phyloP scores from a whole-genome alignment of 73 alveolate genomes.

The Uronychia binucleata region DNA sequence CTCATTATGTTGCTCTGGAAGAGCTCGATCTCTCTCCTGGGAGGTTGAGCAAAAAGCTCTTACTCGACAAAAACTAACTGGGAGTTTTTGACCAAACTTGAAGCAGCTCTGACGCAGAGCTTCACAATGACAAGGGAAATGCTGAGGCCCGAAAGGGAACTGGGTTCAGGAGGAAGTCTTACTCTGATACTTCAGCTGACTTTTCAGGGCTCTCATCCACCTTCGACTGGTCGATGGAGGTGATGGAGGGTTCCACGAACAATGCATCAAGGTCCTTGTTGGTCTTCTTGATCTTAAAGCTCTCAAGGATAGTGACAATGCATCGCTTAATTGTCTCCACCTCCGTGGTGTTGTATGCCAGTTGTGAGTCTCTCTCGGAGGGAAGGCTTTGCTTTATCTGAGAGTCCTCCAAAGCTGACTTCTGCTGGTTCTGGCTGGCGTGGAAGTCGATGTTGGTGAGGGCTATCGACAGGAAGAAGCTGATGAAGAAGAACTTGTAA shows the following conservation, averaged over 20 bases:
- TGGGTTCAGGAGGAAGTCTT: neutral
- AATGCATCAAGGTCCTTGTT: neutral
- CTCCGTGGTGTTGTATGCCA: neutral
- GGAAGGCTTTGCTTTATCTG: neutral
- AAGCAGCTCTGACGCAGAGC: neutral
- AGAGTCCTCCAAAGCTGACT: neutral
- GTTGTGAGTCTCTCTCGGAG: neutral
- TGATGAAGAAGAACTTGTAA: constrained; percentile 34
- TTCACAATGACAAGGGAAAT: neutral
- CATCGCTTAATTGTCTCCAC: neutral
- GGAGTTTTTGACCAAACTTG: neutral
- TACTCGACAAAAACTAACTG: neutral
- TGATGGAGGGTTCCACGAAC: neutral
- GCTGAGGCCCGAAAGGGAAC: neutral
- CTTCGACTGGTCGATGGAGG: neutral
- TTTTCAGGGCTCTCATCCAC: neutral
- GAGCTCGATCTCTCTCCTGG: neutral
- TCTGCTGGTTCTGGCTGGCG: neutral
- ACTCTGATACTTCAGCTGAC: neutral
- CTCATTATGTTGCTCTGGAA: neutral
- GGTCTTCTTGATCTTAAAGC: neutral
- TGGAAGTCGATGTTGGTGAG: neutral
- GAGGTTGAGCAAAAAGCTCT: neutral
- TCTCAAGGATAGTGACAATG: neutral
- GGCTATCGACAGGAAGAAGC: constrained; percentile 20